Evolutionary conservation across 2,329 filamentous ascomycete genomes (phyloP).

Genomic region (Pseudogymnoascus sp.): DNA sequence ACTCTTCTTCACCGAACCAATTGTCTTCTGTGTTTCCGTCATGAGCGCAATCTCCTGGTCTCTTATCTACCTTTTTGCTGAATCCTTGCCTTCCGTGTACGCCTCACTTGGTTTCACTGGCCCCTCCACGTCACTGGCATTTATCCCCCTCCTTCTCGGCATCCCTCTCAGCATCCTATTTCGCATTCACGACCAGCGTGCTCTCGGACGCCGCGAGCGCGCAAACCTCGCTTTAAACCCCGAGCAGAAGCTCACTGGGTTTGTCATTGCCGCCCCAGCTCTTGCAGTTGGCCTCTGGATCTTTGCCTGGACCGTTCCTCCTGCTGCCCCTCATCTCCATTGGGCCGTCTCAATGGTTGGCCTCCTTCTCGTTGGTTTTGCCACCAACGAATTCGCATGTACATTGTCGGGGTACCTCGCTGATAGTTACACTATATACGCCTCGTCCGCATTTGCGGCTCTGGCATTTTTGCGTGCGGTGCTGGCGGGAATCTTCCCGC

Average conservation of each 20-base stretch:
- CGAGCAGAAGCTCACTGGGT: slow-evolving; percentile 41
- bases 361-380: slow-evolving; percentile 38
- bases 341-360: slow-evolving; percentile 34
- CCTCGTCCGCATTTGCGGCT: slow-evolving; percentile 36
- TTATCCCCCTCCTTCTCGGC: slow-evolving; percentile 33
- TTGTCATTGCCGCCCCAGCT: slow-evolving; percentile 35
- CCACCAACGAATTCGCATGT: slow-evolving; percentile 37
- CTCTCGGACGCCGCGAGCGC: slow-evolving; percentile 22
- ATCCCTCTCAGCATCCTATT: slow-evolving; percentile 34
- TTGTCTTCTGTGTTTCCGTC: slow-evolving; percentile 35
- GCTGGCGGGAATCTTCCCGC: slow-evolving; percentile 31
- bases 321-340: slow-evolving; percentile 24
- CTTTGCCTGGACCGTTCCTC: slow-evolving; percentile 41
- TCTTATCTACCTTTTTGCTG: slow-evolving; percentile 41
- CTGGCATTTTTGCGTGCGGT: slow-evolving; percentile 32
- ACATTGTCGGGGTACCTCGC: slow-evolving; percentile 34
- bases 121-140: slow-evolving; percentile 31
- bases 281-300: slow-evolving; percentile 36
- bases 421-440: slow-evolving; percentile 36
- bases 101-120: slow-evolving; percentile 27
- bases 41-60: slow-evolving; percentile 36
- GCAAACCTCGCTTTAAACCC: slow-evolving; percentile 25
- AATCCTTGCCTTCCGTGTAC: slow-evolving; percentile 35
- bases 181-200: slow-evolving; percentile 33
- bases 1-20: slow-evolving; percentile 38